These are phyloP conservation scores for Lycium barbarum DNA, from an alignment of 257 asterid species.

Conservation along the genomic window DNA sequence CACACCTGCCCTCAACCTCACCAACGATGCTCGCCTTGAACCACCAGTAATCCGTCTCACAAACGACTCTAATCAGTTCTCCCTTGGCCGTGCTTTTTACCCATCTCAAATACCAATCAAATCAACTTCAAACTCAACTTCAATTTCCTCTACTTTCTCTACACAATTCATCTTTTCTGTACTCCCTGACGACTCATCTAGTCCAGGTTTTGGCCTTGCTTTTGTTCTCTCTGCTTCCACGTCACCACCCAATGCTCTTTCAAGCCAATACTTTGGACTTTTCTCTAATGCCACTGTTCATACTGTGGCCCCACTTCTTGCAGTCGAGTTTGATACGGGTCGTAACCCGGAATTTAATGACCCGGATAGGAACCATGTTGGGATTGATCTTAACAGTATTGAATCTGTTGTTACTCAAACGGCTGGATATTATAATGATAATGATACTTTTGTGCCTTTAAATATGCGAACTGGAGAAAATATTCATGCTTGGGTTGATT, in stretches of 20 bases:
- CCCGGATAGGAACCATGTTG: slow-evolving; percentile 64
- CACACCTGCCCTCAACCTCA: slow-evolving; percentile 49
- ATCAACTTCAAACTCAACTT: slow-evolving; percentile 40
- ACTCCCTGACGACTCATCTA: slow-evolving; percentile 61
- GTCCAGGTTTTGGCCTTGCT: slow-evolving; percentile 87
- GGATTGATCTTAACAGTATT: slow-evolving; percentile 62
- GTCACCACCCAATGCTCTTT: slow-evolving; percentile 53
- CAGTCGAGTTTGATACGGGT: slow-evolving; percentile 79
- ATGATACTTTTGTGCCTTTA: slow-evolving; percentile 48
- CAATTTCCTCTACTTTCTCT: slow-evolving; percentile 64
- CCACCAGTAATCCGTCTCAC: slow-evolving; percentile 81
- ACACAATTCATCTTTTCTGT: slow-evolving; percentile 82
- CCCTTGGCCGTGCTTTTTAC: slow-evolving; percentile 74
- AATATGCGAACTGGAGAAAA: slow-evolving; percentile 70
- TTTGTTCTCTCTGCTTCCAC: slow-evolving; percentile 70
- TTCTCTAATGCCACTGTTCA: slow-evolving; percentile 46
- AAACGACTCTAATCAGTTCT: slow-evolving; percentile 61
- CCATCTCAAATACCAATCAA: slow-evolving; percentile 54
- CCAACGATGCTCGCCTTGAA: slow-evolving; percentile 61
- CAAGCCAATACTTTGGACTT: slow-evolving; percentile 74
- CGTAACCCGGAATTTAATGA: slow-evolving; percentile 69
- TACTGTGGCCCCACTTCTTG: slow-evolving; percentile 64
- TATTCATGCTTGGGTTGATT: slow-evolving; percentile 79
- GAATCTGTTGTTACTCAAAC: slow-evolving; percentile 42
- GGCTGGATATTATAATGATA: slow-evolving; percentile 58